Conservation (phyloP, 805 yeast species). For the Zygoascus biomembranicola region DNA sequence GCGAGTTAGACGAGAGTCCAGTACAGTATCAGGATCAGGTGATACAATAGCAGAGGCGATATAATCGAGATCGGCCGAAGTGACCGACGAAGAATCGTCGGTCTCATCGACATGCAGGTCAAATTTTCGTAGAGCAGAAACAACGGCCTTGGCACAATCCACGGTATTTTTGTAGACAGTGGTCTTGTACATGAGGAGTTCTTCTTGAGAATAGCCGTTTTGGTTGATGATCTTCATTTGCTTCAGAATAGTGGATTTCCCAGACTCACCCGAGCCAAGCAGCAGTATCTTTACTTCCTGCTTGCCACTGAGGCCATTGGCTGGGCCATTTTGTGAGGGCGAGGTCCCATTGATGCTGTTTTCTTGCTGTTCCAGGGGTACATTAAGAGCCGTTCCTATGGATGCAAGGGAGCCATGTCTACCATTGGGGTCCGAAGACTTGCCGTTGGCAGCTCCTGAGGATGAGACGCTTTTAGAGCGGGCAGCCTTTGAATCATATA, state of each 20-base stretch:
- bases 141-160: slow-evolving; percentile 65
- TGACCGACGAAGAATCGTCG: neutral
- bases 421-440: neutral
- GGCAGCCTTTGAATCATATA: neutral
- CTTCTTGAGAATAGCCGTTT: slow-evolving; percentile 63
- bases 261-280: slow-evolving; percentile 76
- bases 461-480: neutral
- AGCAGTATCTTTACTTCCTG: slow-evolving; percentile 62
- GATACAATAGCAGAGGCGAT: slow-evolving; percentile 36
- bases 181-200: slow-evolving; percentile 64
- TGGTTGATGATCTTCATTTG: slow-evolving; percentile 76
- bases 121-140: slow-evolving; percentile 55
- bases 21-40: slow-evolving; percentile 44
- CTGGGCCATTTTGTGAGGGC: neutral
- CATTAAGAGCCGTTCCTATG: neutral
- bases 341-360: neutral
- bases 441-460: neutral
- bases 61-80: slow-evolving; percentile 32
- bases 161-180: slow-evolving; percentile 70
- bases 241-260: slow-evolving; percentile 72
- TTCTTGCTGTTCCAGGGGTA: neutral
- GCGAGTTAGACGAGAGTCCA: slow-evolving; percentile 42
- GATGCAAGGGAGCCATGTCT: neutral
- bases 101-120: slow-evolving; percentile 20
- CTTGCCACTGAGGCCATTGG: neutral